Percentiles rank a stretch among this genome's conserved stretches.
Conservation (phyloP, 805 yeast species). For the Wickerhamomyces bovis region DNA sequence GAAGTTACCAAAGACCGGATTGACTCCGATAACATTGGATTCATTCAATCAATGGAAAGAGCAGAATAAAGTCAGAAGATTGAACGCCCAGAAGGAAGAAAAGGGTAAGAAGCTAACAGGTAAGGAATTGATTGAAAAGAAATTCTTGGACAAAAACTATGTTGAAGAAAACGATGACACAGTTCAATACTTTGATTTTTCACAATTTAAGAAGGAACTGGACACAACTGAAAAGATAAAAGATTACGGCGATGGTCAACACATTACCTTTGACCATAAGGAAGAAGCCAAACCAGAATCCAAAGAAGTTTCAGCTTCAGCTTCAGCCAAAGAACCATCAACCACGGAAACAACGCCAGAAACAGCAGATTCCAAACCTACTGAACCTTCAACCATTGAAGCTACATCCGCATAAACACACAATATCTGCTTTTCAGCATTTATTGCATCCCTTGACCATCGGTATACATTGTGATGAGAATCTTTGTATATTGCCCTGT, state of each 20-base stretch:
- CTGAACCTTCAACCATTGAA: neutral
- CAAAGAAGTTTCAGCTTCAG: neutral
- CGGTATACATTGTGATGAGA: conserved; percentile 18
- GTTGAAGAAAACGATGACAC: conserved; percentile 42
- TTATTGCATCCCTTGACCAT: neutral
- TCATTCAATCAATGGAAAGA: conserved; percentile 80
- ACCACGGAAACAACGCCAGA: neutral
- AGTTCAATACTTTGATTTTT: conserved; percentile 35
- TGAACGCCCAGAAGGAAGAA: conserved; percentile 34
- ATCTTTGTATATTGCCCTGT: conserved; percentile 15
- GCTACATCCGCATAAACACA: neutral
- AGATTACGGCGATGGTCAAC: conserved; percentile 11
- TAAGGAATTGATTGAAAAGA: conserved; percentile 58
- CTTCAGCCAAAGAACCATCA: neutral
- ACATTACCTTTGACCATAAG: conserved; percentile 28
- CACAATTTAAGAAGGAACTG: conserved; percentile 34
- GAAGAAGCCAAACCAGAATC: conserved; percentile 11
- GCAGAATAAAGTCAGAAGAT: conserved; percentile 55
- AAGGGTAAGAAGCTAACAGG: conserved; percentile 53
- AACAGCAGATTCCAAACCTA: neutral
- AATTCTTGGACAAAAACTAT: conserved; percentile 49
- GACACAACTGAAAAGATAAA: conserved; percentile 8
- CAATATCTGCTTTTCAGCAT: conserved; percentile 1
- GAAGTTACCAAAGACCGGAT: conserved; percentile 59
- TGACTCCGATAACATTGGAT: conserved; percentile 84